phyloP scores from a whole-genome alignment of 1,284 basidiomycete genomes.

The Kwoniella shivajii region DNA sequence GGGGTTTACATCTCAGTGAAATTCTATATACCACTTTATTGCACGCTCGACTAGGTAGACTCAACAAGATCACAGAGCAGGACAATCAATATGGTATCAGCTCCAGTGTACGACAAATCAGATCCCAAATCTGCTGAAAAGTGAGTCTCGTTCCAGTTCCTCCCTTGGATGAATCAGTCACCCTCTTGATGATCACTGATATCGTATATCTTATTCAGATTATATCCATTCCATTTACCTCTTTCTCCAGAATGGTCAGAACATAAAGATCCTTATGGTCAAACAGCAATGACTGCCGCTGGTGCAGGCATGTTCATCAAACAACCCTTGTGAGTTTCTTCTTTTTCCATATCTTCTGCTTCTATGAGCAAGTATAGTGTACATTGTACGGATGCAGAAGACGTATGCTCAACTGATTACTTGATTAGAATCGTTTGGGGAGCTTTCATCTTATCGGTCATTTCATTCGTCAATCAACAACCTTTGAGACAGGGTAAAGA shows the following conservation, averaged over 20 bases:
- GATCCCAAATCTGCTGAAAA: conserved; percentile 45
- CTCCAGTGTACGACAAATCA: conserved; percentile 48
- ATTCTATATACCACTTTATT: no score
- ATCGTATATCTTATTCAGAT: conserved; percentile 16
- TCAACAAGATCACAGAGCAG: neutral
- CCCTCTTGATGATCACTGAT: neutral
- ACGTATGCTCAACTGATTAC: no score
- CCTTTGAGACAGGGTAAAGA: conserved; percentile 41
- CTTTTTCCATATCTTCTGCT: neutral
- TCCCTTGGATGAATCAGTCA: neutral
- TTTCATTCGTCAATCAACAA: conserved; percentile 41
- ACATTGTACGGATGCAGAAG: no score
- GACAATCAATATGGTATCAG: conserved; percentile 34
- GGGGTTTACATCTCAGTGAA: no score
- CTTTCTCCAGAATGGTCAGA: conserved; percentile 43
- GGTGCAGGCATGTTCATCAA: conserved; percentile 53
- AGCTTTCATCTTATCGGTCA: conserved; percentile 37
- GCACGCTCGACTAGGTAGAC: no score
- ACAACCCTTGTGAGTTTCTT: conserved; percentile 46
- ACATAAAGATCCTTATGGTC: conserved; percentile 42
- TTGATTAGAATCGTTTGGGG: conserved; percentile 51
- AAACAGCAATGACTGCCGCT: conserved; percentile 45
- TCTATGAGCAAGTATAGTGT: no score
- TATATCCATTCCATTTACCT: conserved; percentile 48
- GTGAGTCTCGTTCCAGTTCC: conserved; percentile 26